Base-by-base conservation (phyloP, 331 rosid genomes). In the Prunus yedoensis region DNA sequence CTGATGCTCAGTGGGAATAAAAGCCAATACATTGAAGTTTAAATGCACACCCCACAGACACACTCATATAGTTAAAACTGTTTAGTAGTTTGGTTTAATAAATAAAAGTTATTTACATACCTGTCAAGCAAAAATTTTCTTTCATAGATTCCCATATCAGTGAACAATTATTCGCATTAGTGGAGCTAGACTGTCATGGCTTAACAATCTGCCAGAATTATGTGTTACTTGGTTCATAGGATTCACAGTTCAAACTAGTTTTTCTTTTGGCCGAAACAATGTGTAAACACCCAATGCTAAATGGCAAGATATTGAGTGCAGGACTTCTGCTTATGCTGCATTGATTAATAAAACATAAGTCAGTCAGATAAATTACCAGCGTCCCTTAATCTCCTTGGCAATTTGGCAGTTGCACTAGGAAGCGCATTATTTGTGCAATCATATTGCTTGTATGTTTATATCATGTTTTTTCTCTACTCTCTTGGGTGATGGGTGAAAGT, bases 391-490 rank as follows among this genome's bases (percentile, higher is more conserved):
- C 28, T 65, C 43, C 38, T 43, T 66, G 66, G 77, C n/a, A 52
- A 13, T 57, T 20, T 70, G 53, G 58, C 66, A 0, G 69, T 20
- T 56, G 65, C 50, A 27, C 51, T 74, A 41, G 78, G 78, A 74
- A 61, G 54, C 56, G 21, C 77, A 61, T 71, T 28, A 50, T 74
- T 69, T 54, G n/a, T 64, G 67, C 28, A 43, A 74, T 21, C 61
- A 60, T 76, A 56, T 64, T 51, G 56, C 14, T 50, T 57, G 35
- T 56, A 47, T 57, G 53, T 17, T 16, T 62, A 5, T 60, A 27
- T 71, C 57, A 61, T 41, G 45, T 21, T 50, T 47, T 27, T 80
- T 20, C 64, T 45, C 63, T 52, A 61, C 32, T 75, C 54, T 49
- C 53, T 32, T 51, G 49, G 43, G 66, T 69, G 58, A 27, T 30